Conservation (phyloP, 169 alveolate genomes). For the Plasmodium berghei region DNA sequence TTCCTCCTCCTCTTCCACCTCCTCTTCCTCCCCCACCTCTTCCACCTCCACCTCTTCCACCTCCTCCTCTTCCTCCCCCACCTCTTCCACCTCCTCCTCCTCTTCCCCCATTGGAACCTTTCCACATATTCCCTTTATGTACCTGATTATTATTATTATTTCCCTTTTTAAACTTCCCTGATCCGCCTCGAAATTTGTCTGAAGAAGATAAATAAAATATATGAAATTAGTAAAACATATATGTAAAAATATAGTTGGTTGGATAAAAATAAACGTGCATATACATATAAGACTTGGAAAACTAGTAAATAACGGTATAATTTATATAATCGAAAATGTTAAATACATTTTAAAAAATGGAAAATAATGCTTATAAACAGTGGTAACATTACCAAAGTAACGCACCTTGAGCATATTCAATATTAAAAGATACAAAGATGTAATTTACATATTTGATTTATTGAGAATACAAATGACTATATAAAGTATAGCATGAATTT, state of each 20-base stretch:
- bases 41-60: conserved; percentile 86
- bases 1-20: conserved; percentile 80
- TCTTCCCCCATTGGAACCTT: conserved; percentile 79
- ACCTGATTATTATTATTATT: conserved; percentile 35
- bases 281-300: not conserved
- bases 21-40: conserved; percentile 87
- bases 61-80: conserved; percentile 82
- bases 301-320: too few relatives aligned
- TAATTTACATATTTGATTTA: too few relatives aligned
- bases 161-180: conserved; percentile 50
- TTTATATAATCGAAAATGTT: too few relatives aligned
- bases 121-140: conserved; percentile 72
- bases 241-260: not conserved
- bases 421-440: too few relatives aligned
- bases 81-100: conserved; percentile 56
- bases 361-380: too few relatives aligned
- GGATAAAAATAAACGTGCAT: not conserved
- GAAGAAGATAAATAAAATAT: not conserved
- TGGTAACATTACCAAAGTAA: too few relatives aligned
- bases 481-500: too few relatives aligned
- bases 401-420: too few relatives aligned
- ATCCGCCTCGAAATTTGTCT: conserved; percentile 69
- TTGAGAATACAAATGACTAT: too few relatives aligned
- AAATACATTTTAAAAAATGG: too few relatives aligned
- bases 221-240: not conserved